Evolutionary conservation across 331 rosid species (phyloP), one percentile per base, ranked within the genome.

Genomic region (Rosa hybrid): DNA sequence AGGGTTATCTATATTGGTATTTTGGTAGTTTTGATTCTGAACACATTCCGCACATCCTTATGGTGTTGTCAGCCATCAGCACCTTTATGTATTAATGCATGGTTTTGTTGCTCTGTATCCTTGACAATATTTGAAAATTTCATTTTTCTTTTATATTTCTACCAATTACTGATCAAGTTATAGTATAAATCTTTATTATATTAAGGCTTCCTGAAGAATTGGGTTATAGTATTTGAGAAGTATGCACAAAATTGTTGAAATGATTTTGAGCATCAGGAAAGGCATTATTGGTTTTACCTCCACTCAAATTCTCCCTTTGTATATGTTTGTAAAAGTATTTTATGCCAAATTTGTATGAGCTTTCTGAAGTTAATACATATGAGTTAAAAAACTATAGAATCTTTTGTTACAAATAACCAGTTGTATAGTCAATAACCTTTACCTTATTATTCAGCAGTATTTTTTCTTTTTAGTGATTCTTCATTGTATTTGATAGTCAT

Each of bases 151-250:
- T 38, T 30, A 64, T 63, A 6, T 71, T 14, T 25, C 11, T 25
- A 46, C 42, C 23, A 45, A 12, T 45, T 45, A n/a, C 8, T 25
- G 39, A 45, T 27, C 56, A 49, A 48, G 56, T 42, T 44, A 69
- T 44, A n/a, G 20, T 46, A 44, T 30, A 30, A 30, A 30, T 30
- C 34, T 30, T 2, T 30, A 30, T 30, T 30, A 30, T 71, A 54
- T 56, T 56, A 53, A 74, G 78, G 45, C 34, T 4, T n/a, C 11
- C 16, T n/a, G 16, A 41, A 39, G 7, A 23, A 41, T 45, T n/a
- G 30, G 49, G 78, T 59, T 59, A 20, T 56, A 57, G 48, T 74
- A 45, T 54, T 54, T 74, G 51, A 74, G 39, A 74, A 9, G 34
- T n/a, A 74, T 13, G 16, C 68, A n/a, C 17, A 30, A 14, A 34